Evolutionary conservation across 768 basidiomycete genomes (phyloP), one percentile per base, ranked within the genome.

Genomic region (Kwoniella heveanensis): DNA sequence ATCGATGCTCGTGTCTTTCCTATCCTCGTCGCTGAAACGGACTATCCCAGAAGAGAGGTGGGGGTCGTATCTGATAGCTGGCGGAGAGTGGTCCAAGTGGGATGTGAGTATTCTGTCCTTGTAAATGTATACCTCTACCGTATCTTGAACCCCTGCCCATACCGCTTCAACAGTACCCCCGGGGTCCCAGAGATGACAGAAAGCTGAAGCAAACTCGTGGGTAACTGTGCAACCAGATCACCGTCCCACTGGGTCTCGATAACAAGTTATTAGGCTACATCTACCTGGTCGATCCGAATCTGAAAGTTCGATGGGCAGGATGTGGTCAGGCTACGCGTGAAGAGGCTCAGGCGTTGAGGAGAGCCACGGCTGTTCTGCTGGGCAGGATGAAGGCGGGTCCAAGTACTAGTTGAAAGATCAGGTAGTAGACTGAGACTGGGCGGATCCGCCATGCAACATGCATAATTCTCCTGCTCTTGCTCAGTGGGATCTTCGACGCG

Each of bases 181-280:
- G n/a, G n/a, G n/a, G n/a, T n/a, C n/a, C n/a, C n/a, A n/a, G n/a
- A n/a, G n/a, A n/a, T n/a, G n/a, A n/a, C n/a, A n/a, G n/a, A n/a
- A n/a, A n/a, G n/a, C n/a, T n/a, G n/a, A n/a, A n/a, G n/a, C n/a
- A n/a, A n/a, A n/a, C n/a, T n/a, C n/a, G n/a, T n/a, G n/a, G n/a
- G n/a, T n/a, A n/a, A n/a, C n/a, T n/a, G n/a, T n/a, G n/a, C n/a
- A n/a, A n/a, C n/a, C n/a, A n/a, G n/a, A n/a, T n/a, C n/a, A n/a
- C n/a, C n/a, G n/a, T n/a, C n/a, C 87, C 90, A 4, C 81, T 97
- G 49, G 91, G 92, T 0, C 88, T 95, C 84, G 86, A 86, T 29
- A 98, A 97, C 81, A 89, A 87, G 77, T 88, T 90, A 72, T 85
- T 97, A 29, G 95, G 94, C 21, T 96, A 95, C 74, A 88, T 94